Evolutionary conservation across 345 rosid genomes (phyloP).

Genomic region (Erodium maritimum): DNA sequence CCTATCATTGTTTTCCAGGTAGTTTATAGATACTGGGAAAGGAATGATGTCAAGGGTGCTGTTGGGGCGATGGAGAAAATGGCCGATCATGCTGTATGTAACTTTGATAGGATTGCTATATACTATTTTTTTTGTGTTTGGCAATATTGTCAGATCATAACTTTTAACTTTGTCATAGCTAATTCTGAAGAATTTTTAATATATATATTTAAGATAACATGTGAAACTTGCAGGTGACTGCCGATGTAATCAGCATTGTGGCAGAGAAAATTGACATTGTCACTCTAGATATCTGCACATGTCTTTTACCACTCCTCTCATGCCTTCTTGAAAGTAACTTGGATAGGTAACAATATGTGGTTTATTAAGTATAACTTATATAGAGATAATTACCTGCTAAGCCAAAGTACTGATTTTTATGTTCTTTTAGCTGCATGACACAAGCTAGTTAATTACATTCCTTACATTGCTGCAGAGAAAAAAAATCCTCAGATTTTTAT

Average conservation of each 20-base stretch:
- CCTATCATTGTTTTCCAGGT: slow-evolving; percentile 34
- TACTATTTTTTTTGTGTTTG: not conserved
- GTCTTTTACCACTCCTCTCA: slow-evolving; percentile 74
- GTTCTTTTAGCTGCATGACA: not conserved
- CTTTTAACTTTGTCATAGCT: not conserved
- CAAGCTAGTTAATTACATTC: too few relatives aligned
- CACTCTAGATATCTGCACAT: slow-evolving; percentile 68
- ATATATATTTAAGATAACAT: not conserved
- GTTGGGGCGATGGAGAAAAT: slow-evolving; percentile 76
- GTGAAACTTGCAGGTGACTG: slow-evolving; percentile 51
- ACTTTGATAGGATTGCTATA: slow-evolving; percentile 3
- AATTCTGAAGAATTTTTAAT: slow-evolving; percentile 1
- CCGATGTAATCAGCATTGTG: slow-evolving; percentile 63
- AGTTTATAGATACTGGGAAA: slow-evolving; percentile 79
- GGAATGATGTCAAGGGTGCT: slow-evolving; percentile 69
- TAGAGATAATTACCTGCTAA: not conserved
- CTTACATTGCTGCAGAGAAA: too few relatives aligned
- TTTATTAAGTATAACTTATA: not conserved
- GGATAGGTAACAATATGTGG: slow-evolving; percentile 54
- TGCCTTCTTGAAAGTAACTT: slow-evolving; percentile 67
- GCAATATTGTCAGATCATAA: not conserved
- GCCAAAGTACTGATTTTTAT: not conserved
- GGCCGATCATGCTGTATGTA: slow-evolving; percentile 81
- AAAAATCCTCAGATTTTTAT: too few relatives aligned
- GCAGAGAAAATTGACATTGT: slow-evolving; percentile 59